Base-by-base conservation (phyloP, 352 stramenopile genomes). In the Phytophthora sp. region DNA sequence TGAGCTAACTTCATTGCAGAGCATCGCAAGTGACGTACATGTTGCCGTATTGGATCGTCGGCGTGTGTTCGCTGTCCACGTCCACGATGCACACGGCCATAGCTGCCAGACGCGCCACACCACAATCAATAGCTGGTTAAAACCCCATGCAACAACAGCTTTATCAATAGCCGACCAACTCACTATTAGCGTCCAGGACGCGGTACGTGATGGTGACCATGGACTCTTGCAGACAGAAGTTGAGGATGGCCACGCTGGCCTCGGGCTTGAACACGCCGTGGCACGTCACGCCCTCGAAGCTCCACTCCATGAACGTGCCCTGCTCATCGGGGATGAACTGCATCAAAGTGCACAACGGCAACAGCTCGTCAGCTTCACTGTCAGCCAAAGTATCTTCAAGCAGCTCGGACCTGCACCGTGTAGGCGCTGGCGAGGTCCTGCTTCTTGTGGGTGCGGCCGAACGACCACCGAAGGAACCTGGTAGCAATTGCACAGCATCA, bases 121-220 rank as follows among this genome's bases (percentile, higher is more conserved):
- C 53, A 13, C 17, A 44, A 27, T n/a, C 24, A 45, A 30, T 18
- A 21, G 13, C 20, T 28, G 12, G 28, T 12, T 12, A 27, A 2
- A 30, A 46, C 37, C 18, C 11, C 52, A 23, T 23, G 1, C 23
- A 45, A 17, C 28, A 31, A 1, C 27, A 30, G 20, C 5, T 15
- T 21, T 10, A 17, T 21, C 12, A n/a, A 42, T 18, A 50, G 12
- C 6, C 12, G 50, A 42, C 15, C 1, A 6, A 69, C 79, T 60
- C 72, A 94, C 84, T 94, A 62, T 92, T 89, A 38, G 79, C 79
- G 49, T 94, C 84, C 5, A 92, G 56, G 20, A 89, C 68, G 41
- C 84, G 84, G 57, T 94, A 94, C 13, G 84, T 94, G 66, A 94
- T 94, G 26, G 84, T 94, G 34, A 94, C 84, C 81, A 94, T 90